These are phyloP conservation scores for Fusarium multiceps DNA, from an alignment of 2,329 filamentous ascomycete genomes.

Conservation along the genomic window DNA sequence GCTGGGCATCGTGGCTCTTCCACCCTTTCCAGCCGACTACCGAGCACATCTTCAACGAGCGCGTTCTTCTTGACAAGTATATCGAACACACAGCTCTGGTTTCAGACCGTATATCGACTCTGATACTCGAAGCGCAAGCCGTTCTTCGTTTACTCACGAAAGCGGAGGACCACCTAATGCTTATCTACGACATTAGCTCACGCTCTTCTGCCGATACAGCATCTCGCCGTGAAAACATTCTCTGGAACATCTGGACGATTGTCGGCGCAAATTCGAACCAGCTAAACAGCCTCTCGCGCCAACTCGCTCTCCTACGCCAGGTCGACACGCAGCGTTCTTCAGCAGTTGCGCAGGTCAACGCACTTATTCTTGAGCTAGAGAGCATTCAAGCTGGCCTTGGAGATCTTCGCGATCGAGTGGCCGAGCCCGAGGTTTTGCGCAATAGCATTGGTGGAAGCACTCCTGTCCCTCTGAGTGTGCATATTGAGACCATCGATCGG, in stretches of 20 bases:
- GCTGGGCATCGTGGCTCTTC: constrained; percentile 60
- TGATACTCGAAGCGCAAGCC: constrained; percentile 77
- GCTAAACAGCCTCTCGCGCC: constrained; percentile 69
- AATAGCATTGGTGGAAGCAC: constrained; percentile 50
- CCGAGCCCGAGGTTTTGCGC: constrained; percentile 70
- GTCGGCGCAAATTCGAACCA: constrained; percentile 75
- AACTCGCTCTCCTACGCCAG: constrained; percentile 71
- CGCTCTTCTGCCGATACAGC: constrained; percentile 70
- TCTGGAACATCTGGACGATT: constrained; percentile 78
- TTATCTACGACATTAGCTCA: constrained; percentile 76
- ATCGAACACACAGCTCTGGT: constrained; percentile 76
- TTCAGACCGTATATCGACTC: constrained; percentile 72
- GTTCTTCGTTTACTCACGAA: constrained; percentile 73
- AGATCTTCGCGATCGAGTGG: constrained; percentile 77
- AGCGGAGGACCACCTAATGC: constrained; percentile 75
- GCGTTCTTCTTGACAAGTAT: constrained; percentile 77
- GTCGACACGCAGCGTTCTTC: constrained; percentile 74
- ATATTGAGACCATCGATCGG: constrained; percentile 79
- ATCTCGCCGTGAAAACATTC: constrained; percentile 71
- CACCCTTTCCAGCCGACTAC: constrained; percentile 70
- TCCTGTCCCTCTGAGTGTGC: constrained; percentile 73
- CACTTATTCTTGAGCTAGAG: constrained; percentile 77
- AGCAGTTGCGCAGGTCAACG: constrained; percentile 75
- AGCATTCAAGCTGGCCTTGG: constrained; percentile 77
- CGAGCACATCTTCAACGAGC: constrained; percentile 61